Evolutionary conservation across 345 rosid genomes (phyloP), one percentile per base, ranked within the genome.

Genomic region (Citrus hindsii): DNA sequence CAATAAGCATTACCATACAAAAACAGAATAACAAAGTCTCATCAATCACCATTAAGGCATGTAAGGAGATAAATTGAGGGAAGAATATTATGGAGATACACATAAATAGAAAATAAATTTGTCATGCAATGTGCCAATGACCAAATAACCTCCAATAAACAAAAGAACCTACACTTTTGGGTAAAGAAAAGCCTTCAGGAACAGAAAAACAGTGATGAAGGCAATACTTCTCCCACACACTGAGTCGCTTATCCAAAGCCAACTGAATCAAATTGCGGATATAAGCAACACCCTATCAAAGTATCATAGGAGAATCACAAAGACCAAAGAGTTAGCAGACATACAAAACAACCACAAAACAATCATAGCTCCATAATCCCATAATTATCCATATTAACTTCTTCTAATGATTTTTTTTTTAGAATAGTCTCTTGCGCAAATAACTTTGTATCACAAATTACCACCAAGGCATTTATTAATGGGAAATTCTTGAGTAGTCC

Each of bases 221-320:
- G 82, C 95, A 91, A 82, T 92, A 94, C 56, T 77, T 76, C 87
- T 92, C 94, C 98, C 98, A 95, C 87, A 90, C 74, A 66, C 82
- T 78, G 83, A 92, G 82, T 65, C 91, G 86, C 66, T 74, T 79
- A 56, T 89, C 97, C 77, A 92, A 61, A 80, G 82, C 83, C 2
- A 91, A 88, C 68, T 85, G 91, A 48, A 92, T 83, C 86, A 75
- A 75, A 80, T 72, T 79, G 55, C 86, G 94, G 76, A 94, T 78
- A 35, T 75, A 67, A 58, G 77, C 87, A 80, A 91, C 85, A 32
- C 98, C 94, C 99, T 95, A 67, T 73, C 21, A 79, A 42, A 68
- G 16, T 65, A 70, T 59, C 3, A 66, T 18, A 2, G 18, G 30
- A 77, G 13, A n/a, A 65, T 21, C 74, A 32, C 18, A 71, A 28